Percentiles rank a stretch among this genome's conserved stretches.
Conservation (phyloP, 2,329 filamentous ascomycete species). For the Hypocrella siamensis region DNA sequence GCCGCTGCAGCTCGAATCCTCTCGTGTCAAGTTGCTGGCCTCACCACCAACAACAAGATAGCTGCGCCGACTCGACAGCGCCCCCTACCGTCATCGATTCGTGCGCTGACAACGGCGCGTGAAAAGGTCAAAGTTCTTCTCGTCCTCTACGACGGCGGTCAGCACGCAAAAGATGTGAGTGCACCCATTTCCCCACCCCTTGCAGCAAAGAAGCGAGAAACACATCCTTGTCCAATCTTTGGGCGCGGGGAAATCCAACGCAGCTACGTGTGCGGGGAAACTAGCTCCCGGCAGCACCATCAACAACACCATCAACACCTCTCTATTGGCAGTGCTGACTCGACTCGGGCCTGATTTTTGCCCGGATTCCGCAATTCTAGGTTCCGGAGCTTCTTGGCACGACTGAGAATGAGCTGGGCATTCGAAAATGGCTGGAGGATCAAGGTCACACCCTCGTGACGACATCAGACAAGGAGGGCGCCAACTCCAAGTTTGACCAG, state of each 20-base stretch:
- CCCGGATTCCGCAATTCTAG: constrained; percentile 19
- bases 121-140: constrained; percentile 84
- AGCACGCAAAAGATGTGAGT: constrained; percentile 73
- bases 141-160: constrained; percentile 81
- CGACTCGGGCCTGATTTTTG: neutral
- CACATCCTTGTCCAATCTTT: neutral
- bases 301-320: neutral
- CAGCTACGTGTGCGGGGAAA: too few species aligned
- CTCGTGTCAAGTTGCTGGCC: constrained; percentile 5
- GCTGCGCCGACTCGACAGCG: constrained; percentile 18
- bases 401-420: constrained; percentile 94
- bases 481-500: constrained; percentile 84
- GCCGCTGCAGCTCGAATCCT: constrained; percentile 6
- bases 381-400: constrained; percentile 78
- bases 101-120: constrained; percentile 34
- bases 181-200: neutral
- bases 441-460: constrained; percentile 93
- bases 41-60: constrained; percentile 5
- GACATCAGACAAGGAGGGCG: constrained; percentile 93
- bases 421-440: constrained; percentile 95
- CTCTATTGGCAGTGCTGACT: constrained; percentile 1
- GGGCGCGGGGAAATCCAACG: neutral
- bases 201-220: neutral
- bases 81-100: constrained; percentile 24
- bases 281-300: neutral